phyloP scores from a whole-genome alignment of 345 rosid species.

The Raphanus raphanistrum region DNA sequence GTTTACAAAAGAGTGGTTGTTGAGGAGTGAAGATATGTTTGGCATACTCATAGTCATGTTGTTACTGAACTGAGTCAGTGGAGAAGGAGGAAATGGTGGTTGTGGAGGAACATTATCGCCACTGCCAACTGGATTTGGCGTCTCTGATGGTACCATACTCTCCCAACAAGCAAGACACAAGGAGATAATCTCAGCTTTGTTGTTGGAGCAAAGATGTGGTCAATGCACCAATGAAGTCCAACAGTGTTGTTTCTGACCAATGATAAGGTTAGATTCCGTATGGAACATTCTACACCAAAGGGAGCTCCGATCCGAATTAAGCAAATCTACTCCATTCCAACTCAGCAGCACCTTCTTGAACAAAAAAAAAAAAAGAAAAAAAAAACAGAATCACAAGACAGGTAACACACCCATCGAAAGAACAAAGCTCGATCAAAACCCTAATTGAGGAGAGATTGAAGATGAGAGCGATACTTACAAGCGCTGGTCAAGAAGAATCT shows the following conservation, averaged over 20 bases:
- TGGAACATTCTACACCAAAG: slow-evolving; percentile 23
- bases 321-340: slow-evolving; percentile 1
- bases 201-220: slow-evolving; percentile 43
- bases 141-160: slow-evolving; percentile 86
- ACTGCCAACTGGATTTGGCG: slow-evolving; percentile 73
- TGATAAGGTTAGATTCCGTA: slow-evolving; percentile 25
- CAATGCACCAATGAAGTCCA: slow-evolving; percentile 33
- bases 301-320: background rate
- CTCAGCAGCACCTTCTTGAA: slow-evolving; percentile 16
- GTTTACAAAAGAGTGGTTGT: slow-evolving; percentile 79
- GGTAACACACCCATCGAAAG: background rate
- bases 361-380: no score
- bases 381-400: background rate
- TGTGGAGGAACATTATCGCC: slow-evolving; percentile 75
- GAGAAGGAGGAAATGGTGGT: slow-evolving; percentile 55
- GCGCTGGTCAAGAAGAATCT: slow-evolving; percentile 21
- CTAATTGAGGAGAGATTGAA: slow-evolving; percentile 9
- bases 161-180: background rate
- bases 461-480: slow-evolving; percentile 37
- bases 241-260: slow-evolving; percentile 10
- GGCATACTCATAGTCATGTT: slow-evolving; percentile 66
- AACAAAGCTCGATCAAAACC: slow-evolving; percentile 46
- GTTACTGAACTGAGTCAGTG: slow-evolving; percentile 64
- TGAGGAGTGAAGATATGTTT: slow-evolving; percentile 69
- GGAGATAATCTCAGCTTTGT: slow-evolving; percentile 38